A percentile compares a stretch with the other conserved stretches of the same genome.
Conservation (phyloP, 1,284 basidiomycete genomes). For the Ceratobasidium theobromae region DNA sequence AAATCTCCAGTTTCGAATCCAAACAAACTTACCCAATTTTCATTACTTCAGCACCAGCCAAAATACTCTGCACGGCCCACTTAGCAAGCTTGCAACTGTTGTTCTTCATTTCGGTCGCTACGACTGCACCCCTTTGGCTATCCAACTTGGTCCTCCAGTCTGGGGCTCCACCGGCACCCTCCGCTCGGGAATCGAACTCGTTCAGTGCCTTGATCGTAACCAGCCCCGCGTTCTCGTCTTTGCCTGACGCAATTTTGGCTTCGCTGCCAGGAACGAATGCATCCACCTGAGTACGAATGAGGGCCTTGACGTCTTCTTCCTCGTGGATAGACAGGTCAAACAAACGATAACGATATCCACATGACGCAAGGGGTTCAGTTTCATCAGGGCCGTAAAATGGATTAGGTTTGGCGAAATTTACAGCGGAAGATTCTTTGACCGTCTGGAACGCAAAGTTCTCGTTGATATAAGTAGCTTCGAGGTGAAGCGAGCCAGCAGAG, state of each 20-base stretch:
- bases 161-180: conserved; percentile 88
- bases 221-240: conserved; percentile 55
- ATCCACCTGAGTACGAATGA: conserved; percentile 96
- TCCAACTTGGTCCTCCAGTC: conserved; percentile 98
- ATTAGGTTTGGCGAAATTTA: conserved; percentile 82
- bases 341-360: conserved; percentile 94
- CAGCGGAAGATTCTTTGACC: conserved; percentile 70
- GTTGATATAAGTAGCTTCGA: conserved; percentile 99
- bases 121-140: conserved; percentile 94
- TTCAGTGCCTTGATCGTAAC: conserved; percentile 95
- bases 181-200: conserved; percentile 93
- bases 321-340: conserved; percentile 91
- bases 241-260: conserved; percentile 47
- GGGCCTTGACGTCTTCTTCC: conserved; percentile 88
- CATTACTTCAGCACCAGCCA: conserved; percentile 95
- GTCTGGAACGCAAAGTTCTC: conserved; percentile 98
- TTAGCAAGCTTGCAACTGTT: conserved; percentile 98
- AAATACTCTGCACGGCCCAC: conserved; percentile 94
- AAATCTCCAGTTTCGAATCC: not conserved
- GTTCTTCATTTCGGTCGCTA: conserved; percentile 99
- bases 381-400: conserved; percentile 96
- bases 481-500: conserved; percentile 87
- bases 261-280: conserved; percentile 73
- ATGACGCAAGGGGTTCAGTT: conserved; percentile 91
- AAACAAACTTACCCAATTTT: conserved; percentile 82